Evolutionary conservation across 371 early-diverging fungal genomes (phyloP).

Genomic region (Batkoa obscura): DNA sequence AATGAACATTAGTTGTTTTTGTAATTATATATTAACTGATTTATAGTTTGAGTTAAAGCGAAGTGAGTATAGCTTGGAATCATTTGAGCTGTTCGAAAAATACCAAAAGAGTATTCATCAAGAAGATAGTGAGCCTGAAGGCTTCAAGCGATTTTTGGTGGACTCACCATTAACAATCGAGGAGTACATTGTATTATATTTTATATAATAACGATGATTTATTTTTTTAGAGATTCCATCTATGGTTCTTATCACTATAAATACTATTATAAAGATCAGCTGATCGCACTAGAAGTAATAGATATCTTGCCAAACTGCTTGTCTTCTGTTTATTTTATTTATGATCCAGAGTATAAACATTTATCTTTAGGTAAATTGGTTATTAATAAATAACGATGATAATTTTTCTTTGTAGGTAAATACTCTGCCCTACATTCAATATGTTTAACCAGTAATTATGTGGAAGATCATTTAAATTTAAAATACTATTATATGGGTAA

Average conservation of each 20-base stretch:
- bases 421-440: constrained; percentile 69
- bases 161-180: constrained; percentile 44
- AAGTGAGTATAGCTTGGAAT: constrained; percentile 45
- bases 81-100: constrained; percentile 46
- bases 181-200: background rate
- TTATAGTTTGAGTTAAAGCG: constrained; percentile 31
- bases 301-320: constrained; percentile 77
- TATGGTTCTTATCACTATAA: constrained; percentile 79
- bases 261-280: constrained; percentile 48
- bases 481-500: constrained; percentile 75
- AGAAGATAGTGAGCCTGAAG: constrained; percentile 31
- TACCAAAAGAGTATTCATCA: constrained; percentile 68
- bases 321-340: constrained; percentile 85
- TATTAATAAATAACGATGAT: too few relatives aligned
- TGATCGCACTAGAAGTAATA: constrained; percentile 78
- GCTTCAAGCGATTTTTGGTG: constrained; percentile 55
- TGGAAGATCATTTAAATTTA: constrained; percentile 13
- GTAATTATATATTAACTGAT: constrained; percentile 1
- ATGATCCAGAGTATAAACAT: constrained; percentile 58
- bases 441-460: constrained; percentile 20
- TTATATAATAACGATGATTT: background rate
- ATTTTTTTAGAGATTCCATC: background rate
- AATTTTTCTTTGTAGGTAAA: too few relatives aligned
- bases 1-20: background rate
- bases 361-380: constrained; percentile 69